Percentiles rank a stretch among this genome's conserved stretches.
Evolutionary conservation across 441 rosid genomes (phyloP).

Genomic region (Omphalea diandra): DNA sequence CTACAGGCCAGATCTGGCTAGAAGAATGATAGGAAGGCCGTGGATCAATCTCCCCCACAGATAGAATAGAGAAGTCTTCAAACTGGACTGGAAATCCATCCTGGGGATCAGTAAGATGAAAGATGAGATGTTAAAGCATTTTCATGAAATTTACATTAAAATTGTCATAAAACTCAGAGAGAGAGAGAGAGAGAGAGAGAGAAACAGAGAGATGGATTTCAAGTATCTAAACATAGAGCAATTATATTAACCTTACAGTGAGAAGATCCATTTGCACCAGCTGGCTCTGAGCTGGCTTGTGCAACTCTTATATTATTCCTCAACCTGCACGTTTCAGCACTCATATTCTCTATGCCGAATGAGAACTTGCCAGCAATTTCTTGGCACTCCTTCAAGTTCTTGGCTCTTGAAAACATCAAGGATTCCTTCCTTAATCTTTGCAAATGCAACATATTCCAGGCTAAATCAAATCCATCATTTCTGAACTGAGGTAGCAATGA

Average conservation of each 20-base stretch:
- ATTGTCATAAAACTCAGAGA: too few species aligned
- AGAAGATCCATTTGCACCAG: constrained; percentile 22
- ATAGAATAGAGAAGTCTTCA: constrained; percentile 52
- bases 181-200: not conserved
- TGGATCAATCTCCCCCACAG: constrained; percentile 46
- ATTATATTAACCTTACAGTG: constrained; percentile 32
- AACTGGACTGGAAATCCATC: constrained; percentile 56
- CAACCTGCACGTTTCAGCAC: constrained; percentile 24
- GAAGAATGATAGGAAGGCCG: constrained; percentile 45
- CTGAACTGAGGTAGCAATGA: constrained; percentile 25
- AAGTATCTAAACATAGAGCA: not conserved
- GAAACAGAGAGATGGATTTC: not conserved
- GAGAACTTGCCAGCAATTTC: constrained; percentile 28
- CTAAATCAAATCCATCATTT: constrained; percentile 30
- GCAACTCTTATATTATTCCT: constrained; percentile 21
- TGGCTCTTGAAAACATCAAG: constrained; percentile 26
- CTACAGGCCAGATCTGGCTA: constrained; percentile 54
- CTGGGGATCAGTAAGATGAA: too few species aligned
- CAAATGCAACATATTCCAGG: constrained; percentile 30
- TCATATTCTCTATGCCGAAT: constrained; percentile 25
- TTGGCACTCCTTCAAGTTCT: constrained; percentile 31
- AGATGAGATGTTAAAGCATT: too few species aligned
- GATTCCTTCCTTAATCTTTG: constrained; percentile 36
- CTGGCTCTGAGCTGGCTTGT: constrained; percentile 25
- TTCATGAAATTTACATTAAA: too few species aligned